A percentile compares a stretch with the other conserved stretches of the same genome.
Evolutionary conservation across 2,329 filamentous ascomycete genomes (phyloP).

Genomic region (Trematosphaeria pertusa): DNA sequence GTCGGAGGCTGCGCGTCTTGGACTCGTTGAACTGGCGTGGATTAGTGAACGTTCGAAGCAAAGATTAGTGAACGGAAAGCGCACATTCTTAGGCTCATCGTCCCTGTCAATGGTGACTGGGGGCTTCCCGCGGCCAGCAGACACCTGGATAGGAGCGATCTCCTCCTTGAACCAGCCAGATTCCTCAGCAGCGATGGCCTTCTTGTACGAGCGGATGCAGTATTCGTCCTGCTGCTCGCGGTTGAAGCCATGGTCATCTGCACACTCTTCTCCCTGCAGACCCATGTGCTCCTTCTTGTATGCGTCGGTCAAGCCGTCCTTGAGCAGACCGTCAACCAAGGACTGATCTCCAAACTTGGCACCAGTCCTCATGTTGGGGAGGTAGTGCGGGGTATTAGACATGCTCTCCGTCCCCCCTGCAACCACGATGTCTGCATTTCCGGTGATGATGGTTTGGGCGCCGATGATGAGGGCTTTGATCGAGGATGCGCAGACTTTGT

Average conservation of each 20-base stretch:
- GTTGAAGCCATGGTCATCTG: conserved; percentile 78
- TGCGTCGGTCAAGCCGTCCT: conserved; percentile 93
- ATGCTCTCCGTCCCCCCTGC: conserved; percentile 97
- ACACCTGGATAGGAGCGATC: conserved; percentile 88
- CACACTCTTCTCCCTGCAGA: conserved; percentile 89
- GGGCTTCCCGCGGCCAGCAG: conserved; percentile 89
- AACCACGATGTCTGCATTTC: conserved; percentile 90
- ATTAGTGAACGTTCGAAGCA: conserved; percentile 21
- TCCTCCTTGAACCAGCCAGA: conserved; percentile 82
- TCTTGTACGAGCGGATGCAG: conserved; percentile 93
- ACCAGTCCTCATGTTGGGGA: conserved; percentile 83
- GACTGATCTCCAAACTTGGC: conserved; percentile 93
- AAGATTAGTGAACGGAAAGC: conserved; percentile 31
- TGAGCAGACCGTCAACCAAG: conserved; percentile 88
- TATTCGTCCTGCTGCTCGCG: conserved; percentile 93
- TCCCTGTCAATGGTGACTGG: conserved; percentile 80
- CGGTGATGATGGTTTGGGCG: conserved; percentile 96
- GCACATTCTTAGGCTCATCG: conserved; percentile 91
- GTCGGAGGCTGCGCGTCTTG: conserved; percentile 64
- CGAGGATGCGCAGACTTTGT: conserved; percentile 98
- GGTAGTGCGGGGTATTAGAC: conserved; percentile 97
- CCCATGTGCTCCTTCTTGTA: conserved; percentile 99
- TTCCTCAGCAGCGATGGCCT: conserved; percentile 85
- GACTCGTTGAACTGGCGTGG: conserved; percentile 57
- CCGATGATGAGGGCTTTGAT: conserved; percentile 94